Conservation (phyloP, 495 filamentous ascomycete genomes). For the Neurospora tetraspora region DNA sequence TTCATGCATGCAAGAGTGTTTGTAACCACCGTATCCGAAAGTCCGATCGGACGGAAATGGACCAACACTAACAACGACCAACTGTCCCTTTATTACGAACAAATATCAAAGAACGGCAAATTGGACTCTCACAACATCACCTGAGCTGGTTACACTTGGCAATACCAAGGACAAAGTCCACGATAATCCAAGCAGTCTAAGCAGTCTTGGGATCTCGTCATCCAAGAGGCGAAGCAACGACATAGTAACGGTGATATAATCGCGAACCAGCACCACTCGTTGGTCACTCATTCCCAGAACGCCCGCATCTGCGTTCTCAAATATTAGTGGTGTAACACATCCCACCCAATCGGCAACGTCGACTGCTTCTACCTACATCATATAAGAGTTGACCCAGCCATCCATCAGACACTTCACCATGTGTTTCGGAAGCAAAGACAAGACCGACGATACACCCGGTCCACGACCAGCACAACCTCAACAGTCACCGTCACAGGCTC, state of each 20-base stretch:
- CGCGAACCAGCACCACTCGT: not conserved
- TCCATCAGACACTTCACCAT: slow-evolving; percentile 12
- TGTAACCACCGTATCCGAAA: not conserved
- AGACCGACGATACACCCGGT: slow-evolving; percentile 17
- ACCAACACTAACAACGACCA: not conserved
- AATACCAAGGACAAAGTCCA: not conserved
- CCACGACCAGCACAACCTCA: slow-evolving; percentile 12
- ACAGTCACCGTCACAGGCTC: slow-evolving; percentile 15
- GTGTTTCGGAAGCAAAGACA: slow-evolving; percentile 36
- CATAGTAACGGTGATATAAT: not conserved
- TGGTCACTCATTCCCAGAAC: not conserved
- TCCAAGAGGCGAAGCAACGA: not conserved
- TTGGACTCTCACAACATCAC: not conserved
- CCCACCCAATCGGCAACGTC: not conserved
- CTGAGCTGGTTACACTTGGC: not conserved
- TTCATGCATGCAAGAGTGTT: not conserved
- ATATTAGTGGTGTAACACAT: not conserved
- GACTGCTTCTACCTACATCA: not conserved
- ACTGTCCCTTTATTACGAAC: not conserved
- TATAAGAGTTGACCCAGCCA: not conserved
- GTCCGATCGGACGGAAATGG: not conserved
- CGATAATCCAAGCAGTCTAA: not conserved
- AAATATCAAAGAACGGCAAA: not conserved
- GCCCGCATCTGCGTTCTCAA: not conserved
- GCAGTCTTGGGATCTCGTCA: not conserved